Conservation (phyloP, 177 flowering plant species). For the Vitis hybrid region DNA sequence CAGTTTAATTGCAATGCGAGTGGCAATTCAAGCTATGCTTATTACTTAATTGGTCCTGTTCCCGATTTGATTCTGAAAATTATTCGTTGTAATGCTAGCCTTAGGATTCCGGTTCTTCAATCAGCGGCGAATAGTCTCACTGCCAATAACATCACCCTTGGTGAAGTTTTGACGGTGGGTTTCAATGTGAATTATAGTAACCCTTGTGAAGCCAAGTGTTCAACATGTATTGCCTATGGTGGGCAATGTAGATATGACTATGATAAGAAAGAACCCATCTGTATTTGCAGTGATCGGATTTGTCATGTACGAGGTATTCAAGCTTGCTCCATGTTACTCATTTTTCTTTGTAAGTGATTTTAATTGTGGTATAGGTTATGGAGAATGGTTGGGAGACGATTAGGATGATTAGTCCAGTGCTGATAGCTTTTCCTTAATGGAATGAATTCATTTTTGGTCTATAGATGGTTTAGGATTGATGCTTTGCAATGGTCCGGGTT, state of each 20-base stretch:
- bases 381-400: neutral
- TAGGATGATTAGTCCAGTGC: no score
- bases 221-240: conserved; percentile 7
- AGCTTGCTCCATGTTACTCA: neutral
- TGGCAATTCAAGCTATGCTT: conserved; percentile 8
- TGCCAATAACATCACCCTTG: neutral
- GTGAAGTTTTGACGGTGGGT: conserved; percentile 27
- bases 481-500: no score
- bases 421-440: no score
- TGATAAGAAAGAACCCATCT: neutral
- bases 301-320: conserved; percentile 10
- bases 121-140: conserved; percentile 2
- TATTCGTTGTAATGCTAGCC: conserved; percentile 10
- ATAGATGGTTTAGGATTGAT: no score
- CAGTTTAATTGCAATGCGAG: conserved; percentile 19
- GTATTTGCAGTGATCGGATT: conserved; percentile 23
- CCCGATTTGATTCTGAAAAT: conserved; percentile 22
- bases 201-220: conserved; percentile 12
- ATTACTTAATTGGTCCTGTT: conserved; percentile 21
- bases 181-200: conserved; percentile 25
- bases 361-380: neutral
- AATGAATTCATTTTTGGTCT: no score
- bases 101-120: conserved; percentile 22
- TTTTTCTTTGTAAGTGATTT: neutral
- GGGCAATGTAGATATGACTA: conserved; percentile 29